Conservation (phyloP, 768 basidiomycete species). For the Lyophyllum atratum region DNA sequence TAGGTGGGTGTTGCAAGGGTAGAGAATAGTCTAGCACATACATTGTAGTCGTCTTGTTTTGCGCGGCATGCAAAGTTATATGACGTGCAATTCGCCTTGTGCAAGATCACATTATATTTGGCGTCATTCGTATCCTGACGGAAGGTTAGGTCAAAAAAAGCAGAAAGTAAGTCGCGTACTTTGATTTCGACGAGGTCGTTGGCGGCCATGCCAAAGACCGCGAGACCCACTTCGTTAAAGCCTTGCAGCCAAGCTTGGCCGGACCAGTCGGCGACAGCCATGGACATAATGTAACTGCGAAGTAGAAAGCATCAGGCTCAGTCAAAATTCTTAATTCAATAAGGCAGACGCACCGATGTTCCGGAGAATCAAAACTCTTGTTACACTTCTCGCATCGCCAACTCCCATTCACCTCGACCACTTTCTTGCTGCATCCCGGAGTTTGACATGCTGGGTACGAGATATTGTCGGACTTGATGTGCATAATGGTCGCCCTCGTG, state of each 20-base stretch:
- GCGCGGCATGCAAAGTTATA: conserved; percentile 88
- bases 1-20: neutral
- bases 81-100: conserved; percentile 63
- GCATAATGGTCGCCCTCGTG: conserved; percentile 80
- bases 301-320: conserved; percentile 4
- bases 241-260: conserved; percentile 91
- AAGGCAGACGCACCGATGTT: conserved; percentile 66
- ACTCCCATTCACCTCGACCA: conserved; percentile 61
- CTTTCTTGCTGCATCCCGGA: conserved; percentile 87
- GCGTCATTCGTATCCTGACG: conserved; percentile 59
- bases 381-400: conserved; percentile 97
- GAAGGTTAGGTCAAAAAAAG: neutral
- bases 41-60: conserved; percentile 84
- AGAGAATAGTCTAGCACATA: conserved; percentile 39
- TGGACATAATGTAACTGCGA: conserved; percentile 72
- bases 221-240: conserved; percentile 89
- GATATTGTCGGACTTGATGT: conserved; percentile 81
- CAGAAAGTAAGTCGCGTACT: conserved; percentile 36
- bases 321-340: neutral
- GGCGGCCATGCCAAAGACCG: conserved; percentile 76
- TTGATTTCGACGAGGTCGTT: conserved; percentile 77
- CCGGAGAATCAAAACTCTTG: conserved; percentile 64
- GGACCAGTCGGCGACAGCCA: conserved; percentile 90
- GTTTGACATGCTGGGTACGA: conserved; percentile 89
- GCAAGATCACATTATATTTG: conserved; percentile 59